Evolutionary conservation across 2,329 filamentous ascomycete species (phyloP), one percentile per base, ranked within the genome.

Genomic region (Pestalotiopsis sp.): DNA sequence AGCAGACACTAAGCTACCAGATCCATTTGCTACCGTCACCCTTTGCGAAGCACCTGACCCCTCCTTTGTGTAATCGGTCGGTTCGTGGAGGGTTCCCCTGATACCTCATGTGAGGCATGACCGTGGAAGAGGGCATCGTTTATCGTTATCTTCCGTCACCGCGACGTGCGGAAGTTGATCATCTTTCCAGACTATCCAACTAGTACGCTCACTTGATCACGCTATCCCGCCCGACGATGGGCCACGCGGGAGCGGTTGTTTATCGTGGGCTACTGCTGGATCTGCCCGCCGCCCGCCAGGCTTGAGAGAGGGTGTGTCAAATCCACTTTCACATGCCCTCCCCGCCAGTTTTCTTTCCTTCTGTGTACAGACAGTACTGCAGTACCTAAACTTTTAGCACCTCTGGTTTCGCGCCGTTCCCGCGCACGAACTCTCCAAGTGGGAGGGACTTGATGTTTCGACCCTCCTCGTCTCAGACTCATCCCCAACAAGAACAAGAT

Each of bases 271-370:
- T 65, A 44, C 63, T 30, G 48, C 40, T 65, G 26, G 48, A 63
- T 44, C 40, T 52, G 35, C 44, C 20, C 30, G 38, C 11, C 24
- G 35, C 44, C 20, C 30, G 38, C 20, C 24, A 44, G 66, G 67
- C 73, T 69, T 69, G 11, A 35, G 35, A 55, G 66, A 68, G 73
- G 70, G 71, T 72, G 71, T 72, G 70, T 20, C 59, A 22, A 72
- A 70, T 70, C 73, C 72, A 75, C 74, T 76, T 76, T 77, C 74
- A 75, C 74, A 75, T 76, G 75, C 66, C 26, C 62, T 24, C 26
- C 44, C 52, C 35, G 56, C 20, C 35, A 52, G 44, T n/a, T 20
- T 52, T 17, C 44, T 35, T 35, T 35, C 30, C 30, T 35, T 35
- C 30, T 35, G 30, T 35, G 26, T 30, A 30, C 26, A 30, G 26